A percentile compares a stretch with the other conserved stretches of the same genome.
Conservation (phyloP, 768 basidiomycete genomes). For the Pulveroboletus sp. region DNA sequence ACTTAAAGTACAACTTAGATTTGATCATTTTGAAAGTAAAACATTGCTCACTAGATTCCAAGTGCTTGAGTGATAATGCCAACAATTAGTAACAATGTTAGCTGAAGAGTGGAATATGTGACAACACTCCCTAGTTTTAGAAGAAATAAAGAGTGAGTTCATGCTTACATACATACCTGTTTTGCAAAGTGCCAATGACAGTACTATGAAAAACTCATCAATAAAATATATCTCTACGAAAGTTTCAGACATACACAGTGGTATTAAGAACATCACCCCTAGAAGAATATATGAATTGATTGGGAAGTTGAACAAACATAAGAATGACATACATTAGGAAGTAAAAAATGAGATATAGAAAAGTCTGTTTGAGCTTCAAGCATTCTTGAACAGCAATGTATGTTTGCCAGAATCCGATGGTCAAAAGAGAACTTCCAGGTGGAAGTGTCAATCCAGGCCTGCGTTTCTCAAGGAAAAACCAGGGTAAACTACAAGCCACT, state of each 20-base stretch:
- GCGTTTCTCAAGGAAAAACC: conserved; percentile 70
- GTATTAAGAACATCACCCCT: conserved; percentile 80
- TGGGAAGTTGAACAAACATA: background rate
- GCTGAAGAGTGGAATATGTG: conserved; percentile 67
- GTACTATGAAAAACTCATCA: conserved; percentile 40
- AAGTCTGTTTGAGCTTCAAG: conserved; percentile 67
- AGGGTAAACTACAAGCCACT: conserved; percentile 70
- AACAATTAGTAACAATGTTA: conserved; percentile 65
- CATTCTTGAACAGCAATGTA: conserved; percentile 63
- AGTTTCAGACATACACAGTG: conserved; percentile 49
- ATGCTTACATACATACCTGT: conserved; percentile 50
- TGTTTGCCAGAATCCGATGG: conserved; percentile 68
- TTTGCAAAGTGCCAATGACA: conserved; percentile 70
- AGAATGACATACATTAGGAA: conserved; percentile 60
- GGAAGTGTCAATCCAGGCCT: conserved; percentile 64
- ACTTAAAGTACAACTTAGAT: conserved; percentile 29
- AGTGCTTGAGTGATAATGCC: conserved; percentile 63
- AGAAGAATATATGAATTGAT: background rate
- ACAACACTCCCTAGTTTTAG: conserved; percentile 47
- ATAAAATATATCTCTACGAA: background rate
- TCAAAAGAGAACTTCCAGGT: conserved; percentile 50
- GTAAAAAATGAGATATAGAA: conserved; percentile 71
- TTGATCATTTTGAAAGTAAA: background rate
- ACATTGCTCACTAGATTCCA: conserved; percentile 60
- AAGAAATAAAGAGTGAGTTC: background rate